These are phyloP conservation scores for Hypoxylon crocopeplum DNA, from an alignment of 495 filamentous ascomycete species.

Conservation along the genomic window DNA sequence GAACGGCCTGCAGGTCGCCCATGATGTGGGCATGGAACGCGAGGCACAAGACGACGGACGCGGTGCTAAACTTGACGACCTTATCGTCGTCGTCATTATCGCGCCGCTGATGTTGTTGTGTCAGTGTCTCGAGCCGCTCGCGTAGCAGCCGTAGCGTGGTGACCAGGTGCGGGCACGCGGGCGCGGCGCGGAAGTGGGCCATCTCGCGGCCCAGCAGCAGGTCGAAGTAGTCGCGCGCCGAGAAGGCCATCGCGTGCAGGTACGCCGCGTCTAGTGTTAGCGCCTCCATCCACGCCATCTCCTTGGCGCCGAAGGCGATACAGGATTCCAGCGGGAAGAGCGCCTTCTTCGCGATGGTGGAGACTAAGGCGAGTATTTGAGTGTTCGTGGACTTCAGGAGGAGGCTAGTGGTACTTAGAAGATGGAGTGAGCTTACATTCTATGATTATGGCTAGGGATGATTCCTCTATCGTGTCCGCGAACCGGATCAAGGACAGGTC, in stretches of 20 bases:
- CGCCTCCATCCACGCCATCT: conserved; percentile 43
- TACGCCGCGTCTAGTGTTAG: conserved; percentile 46
- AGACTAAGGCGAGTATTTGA: no score
- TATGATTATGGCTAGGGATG: conserved; percentile 4
- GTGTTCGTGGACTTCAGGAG: no score
- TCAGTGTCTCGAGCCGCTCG: no score
- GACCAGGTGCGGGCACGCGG: conserved; percentile 35
- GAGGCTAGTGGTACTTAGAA: no score
- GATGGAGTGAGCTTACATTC: conserved; percentile 30
- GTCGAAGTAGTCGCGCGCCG: conserved; percentile 44
- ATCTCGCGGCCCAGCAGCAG: conserved; percentile 1
- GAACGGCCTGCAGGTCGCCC: conserved; percentile 40
- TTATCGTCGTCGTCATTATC: conserved; percentile 26
- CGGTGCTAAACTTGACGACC: conserved; percentile 40
- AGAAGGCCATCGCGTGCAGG: conserved; percentile 49
- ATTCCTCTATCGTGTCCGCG: conserved; percentile 33
- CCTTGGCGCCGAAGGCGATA: conserved; percentile 43
- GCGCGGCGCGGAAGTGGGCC: no score
- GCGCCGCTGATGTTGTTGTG: no score
- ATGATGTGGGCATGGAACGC: conserved; percentile 40
- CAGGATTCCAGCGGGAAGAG: conserved; percentile 50
- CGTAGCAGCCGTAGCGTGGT: conserved; percentile 46
- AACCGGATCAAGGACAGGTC: conserved; percentile 40
- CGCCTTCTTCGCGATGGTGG: conserved; percentile 45
- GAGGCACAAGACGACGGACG: conserved; percentile 42